These are phyloP conservation scores for Forsythia suspensa DNA, from an alignment of 257 asterid genomes.

Conservation along the genomic window DNA sequence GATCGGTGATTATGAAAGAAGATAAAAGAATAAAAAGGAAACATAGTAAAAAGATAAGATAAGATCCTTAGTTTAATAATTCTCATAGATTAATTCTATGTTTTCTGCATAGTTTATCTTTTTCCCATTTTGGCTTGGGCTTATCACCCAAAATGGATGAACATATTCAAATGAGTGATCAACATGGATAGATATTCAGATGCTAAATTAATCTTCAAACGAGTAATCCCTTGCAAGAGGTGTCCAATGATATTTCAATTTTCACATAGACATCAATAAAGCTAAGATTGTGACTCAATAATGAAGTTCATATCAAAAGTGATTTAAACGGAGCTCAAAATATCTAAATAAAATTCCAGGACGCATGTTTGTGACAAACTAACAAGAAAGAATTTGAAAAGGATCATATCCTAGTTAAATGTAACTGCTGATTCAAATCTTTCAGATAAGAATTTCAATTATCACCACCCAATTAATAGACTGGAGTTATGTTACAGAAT, in stretches of 20 bases:
- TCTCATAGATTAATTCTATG: background rate
- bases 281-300: too few species aligned
- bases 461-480: background rate
- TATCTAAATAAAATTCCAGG: background rate
- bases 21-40: background rate
- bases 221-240: background rate
- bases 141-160: background rate
- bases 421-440: background rate
- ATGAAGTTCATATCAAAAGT: too few species aligned
- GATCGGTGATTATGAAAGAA: background rate
- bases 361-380: background rate
- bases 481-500: background rate
- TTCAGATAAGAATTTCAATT: background rate
- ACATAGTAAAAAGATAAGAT: background rate
- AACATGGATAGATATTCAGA: background rate
- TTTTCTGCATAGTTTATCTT: background rate
- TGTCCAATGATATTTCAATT: too few species aligned
- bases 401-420: background rate
- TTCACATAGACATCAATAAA: too few species aligned
- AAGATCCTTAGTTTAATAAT: background rate
- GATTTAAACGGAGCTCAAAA: background rate
- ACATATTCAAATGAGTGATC: background rate
- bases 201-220: background rate
- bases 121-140: background rate
- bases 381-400: background rate